Base-by-base conservation (phyloP, 345 rosid genomes). In the Mallotus nudiflorus region DNA sequence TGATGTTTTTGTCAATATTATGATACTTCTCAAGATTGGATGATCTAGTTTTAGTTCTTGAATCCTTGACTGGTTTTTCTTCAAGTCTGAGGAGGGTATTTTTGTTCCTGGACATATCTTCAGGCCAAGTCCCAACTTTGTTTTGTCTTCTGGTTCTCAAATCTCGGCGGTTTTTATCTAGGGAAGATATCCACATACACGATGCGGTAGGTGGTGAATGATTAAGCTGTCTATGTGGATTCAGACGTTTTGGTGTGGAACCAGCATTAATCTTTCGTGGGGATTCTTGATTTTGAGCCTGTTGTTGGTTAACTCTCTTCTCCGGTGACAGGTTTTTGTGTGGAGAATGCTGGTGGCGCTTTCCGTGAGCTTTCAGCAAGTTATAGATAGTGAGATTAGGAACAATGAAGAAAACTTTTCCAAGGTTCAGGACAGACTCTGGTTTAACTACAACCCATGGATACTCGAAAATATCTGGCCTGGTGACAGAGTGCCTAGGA, bases 371-470 rank as follows among this genome's bases (percentile, higher is more conserved):
- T 77, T 76, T 80, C 20, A 80, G 48, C 77, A 85, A 70, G 6
- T 73, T 64, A 61, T 80, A 71, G 70, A 83, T 67, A 33, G 81
- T 75, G 31, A 1, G 68, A 68, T 83, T 75, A 9, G 83, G 86
- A 48, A 85, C 86, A 59, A 87, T 64, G 74, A 72, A 77, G 62
- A 80, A 82, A 6, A 78, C 89, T 70, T 78, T 73, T 51, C 86
- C 87, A 0, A 61, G 56, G 22, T 50, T 48, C 40, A 85, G 48
- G 9, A 80, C 4, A 0, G 89, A 74, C 44, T 82, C 80, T 6
- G 86, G 81, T 49, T 62, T 82, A 65, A 83, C 86, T 55, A 87
- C 85, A 15, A 80, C 35, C 82, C 86, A 81, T 0, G 91, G 91
- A 64, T 79, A 78, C 76, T 81, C 51, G 19, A 87, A 87, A 42